A percentile compares a stretch with the other conserved stretches of the same genome.
Conservation (phyloP, 371 early-diverging fungal species). For the Mucor plumbeus region DNA sequence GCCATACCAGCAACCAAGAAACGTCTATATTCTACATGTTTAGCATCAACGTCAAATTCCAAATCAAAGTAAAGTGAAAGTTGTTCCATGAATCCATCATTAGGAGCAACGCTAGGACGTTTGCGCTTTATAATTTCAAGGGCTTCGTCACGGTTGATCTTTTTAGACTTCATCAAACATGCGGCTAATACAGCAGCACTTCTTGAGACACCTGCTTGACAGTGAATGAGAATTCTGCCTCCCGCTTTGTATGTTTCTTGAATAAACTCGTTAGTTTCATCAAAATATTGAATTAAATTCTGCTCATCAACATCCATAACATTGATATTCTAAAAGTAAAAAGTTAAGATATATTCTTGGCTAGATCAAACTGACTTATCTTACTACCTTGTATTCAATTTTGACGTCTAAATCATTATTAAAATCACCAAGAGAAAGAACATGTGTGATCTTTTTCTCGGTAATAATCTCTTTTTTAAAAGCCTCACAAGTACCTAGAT, state of each 20-base stretch:
- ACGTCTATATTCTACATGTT: slow-evolving; percentile 70
- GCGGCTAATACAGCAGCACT: slow-evolving; percentile 52
- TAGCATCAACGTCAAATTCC: slow-evolving; percentile 61
- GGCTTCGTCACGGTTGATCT: slow-evolving; percentile 55
- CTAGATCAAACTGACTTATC: neutral
- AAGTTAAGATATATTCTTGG: slow-evolving; percentile 5
- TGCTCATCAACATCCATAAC: slow-evolving; percentile 69
- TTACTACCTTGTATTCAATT: slow-evolving; percentile 46
- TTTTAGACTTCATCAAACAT: slow-evolving; percentile 69
- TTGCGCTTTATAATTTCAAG: slow-evolving; percentile 50
- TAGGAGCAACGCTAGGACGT: slow-evolving; percentile 55
- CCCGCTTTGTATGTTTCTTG: slow-evolving; percentile 47
- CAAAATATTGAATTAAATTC: slow-evolving; percentile 76
- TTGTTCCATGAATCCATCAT: slow-evolving; percentile 49
- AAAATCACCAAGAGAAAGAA: slow-evolving; percentile 57
- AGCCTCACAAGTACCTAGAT: slow-evolving; percentile 45
- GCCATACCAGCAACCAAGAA: slow-evolving; percentile 68
- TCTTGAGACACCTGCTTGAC: slow-evolving; percentile 56
- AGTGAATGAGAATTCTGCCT: slow-evolving; percentile 73
- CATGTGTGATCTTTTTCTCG: slow-evolving; percentile 62
- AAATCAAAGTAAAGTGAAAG: slow-evolving; percentile 51
- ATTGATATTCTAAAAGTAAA: slow-evolving; percentile 47
- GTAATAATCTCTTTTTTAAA: slow-evolving; percentile 34
- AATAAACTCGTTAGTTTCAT: slow-evolving; percentile 67
- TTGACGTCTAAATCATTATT: slow-evolving; percentile 29